Percentiles rank a stretch among this genome's conserved stretches.
These are phyloP conservation scores for Melampsora abietis-canadensis DNA, from an alignment of 1,284 basidiomycete species.

Conservation along the genomic window DNA sequence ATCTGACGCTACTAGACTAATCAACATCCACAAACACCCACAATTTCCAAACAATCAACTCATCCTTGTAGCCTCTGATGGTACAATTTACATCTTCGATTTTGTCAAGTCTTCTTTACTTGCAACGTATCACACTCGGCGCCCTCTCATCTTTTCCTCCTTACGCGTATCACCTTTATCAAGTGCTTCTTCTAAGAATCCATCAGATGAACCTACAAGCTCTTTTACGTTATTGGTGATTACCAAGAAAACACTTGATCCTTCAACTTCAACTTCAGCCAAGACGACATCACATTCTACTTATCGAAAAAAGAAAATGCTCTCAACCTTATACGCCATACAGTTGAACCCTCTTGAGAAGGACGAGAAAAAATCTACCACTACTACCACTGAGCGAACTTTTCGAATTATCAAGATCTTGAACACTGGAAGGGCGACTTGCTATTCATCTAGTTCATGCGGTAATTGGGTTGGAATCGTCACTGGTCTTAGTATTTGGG, in stretches of 20 bases:
- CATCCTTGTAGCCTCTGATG: conserved; percentile 26
- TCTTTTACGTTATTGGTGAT: background rate
- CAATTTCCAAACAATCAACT: conserved; percentile 20
- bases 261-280: background rate
- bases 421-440: conserved; percentile 5
- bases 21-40: conserved; percentile 38
- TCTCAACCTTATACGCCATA: background rate
- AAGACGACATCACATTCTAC: background rate
- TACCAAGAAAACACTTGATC: conserved; percentile 4
- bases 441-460: conserved; percentile 24
- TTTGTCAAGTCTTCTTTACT: conserved; percentile 12
- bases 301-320: background rate
- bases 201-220: background rate
- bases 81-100: conserved; percentile 31
- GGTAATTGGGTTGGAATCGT: conserved; percentile 38
- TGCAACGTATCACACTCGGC: conserved; percentile 15
- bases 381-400: background rate
- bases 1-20: background rate
- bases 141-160: conserved; percentile 1
- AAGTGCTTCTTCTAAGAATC: background rate
- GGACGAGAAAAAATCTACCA: background rate
- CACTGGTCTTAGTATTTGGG: conserved; percentile 26
- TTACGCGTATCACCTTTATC: background rate
- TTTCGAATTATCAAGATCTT: background rate
- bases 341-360: background rate